These are phyloP conservation scores for Fusarium succisae DNA, from an alignment of 2,329 filamentous ascomycete species.

Conservation along the genomic window DNA sequence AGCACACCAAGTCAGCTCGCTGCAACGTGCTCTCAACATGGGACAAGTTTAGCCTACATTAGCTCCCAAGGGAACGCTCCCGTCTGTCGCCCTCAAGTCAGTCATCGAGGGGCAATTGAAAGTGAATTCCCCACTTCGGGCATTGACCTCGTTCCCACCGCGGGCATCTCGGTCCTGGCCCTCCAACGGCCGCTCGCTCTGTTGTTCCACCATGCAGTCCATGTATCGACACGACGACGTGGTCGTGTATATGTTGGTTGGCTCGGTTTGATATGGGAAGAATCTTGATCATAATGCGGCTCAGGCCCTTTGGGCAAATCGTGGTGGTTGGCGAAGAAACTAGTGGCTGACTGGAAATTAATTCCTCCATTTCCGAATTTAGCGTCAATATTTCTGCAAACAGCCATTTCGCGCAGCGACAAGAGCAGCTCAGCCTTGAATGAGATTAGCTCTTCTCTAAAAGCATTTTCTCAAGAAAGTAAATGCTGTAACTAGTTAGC, in stretches of 20 bases:
- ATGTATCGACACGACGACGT: not conserved
- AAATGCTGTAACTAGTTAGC: not conserved
- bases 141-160: not conserved
- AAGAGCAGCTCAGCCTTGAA: not conserved
- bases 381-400: not conserved
- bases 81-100: not conserved
- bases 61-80: not conserved
- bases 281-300: not conserved
- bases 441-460: not conserved
- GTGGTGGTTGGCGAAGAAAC: not conserved
- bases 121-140: not conserved
- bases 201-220: not conserved
- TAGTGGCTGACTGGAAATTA: slow-evolving; percentile 1
- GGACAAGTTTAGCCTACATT: not conserved
- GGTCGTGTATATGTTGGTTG: not conserved
- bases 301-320: not conserved
- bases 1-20: not conserved
- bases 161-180: not conserved
- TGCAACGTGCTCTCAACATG: not conserved
- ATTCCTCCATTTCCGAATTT: not conserved
- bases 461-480: not conserved
- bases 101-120: not conserved
- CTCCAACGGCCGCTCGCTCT: not conserved
- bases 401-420: not conserved
- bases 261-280: not conserved